phyloP scores from a whole-genome alignment of 192 early-diverging fungal species.

The Mortierella claussenii region DNA sequence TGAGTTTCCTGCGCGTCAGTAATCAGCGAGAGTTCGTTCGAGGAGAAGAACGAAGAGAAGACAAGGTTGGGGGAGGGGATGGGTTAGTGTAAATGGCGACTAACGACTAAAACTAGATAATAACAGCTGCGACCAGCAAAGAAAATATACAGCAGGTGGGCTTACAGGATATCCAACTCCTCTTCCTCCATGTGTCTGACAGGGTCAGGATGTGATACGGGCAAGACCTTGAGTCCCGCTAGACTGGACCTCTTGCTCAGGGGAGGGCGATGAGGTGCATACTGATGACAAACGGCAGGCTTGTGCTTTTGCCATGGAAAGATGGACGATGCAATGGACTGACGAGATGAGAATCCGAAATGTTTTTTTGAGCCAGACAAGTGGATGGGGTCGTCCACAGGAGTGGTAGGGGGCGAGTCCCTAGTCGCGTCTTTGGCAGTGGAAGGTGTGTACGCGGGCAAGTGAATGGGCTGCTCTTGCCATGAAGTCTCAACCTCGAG shows the following conservation, averaged over 20 bases:
- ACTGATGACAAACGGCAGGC: slow-evolving; percentile 49
- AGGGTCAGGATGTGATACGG: slow-evolving; percentile 21
- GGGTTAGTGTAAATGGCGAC: no score
- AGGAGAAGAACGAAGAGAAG: no score
- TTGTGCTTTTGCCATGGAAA: slow-evolving; percentile 53
- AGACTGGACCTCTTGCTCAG: slow-evolving; percentile 46
- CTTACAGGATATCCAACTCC: slow-evolving; percentile 39
- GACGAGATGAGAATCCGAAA: slow-evolving; percentile 48
- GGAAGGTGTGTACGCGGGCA: slow-evolving; percentile 46
- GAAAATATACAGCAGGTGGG: neutral
- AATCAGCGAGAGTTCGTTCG: no score
- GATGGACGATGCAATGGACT: slow-evolving; percentile 35
- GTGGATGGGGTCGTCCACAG: slow-evolving; percentile 42
- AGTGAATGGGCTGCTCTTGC: slow-evolving; percentile 36
- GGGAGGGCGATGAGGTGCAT: slow-evolving; percentile 49
- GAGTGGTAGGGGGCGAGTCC: slow-evolving; percentile 33
- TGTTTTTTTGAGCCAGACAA: slow-evolving; percentile 31
- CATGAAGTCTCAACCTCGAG: slow-evolving; percentile 42
- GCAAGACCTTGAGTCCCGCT: slow-evolving; percentile 44
- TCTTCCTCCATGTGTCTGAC: slow-evolving; percentile 22
- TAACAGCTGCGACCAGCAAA: neutral
- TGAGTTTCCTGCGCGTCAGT: slow-evolving; percentile 18
- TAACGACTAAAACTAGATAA: no score
- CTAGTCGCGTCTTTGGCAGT: slow-evolving; percentile 13
- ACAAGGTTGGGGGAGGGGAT: no score